These are phyloP conservation scores for Lachancea cidri DNA, from an alignment of 805 yeast genomes.

Conservation along the genomic window DNA sequence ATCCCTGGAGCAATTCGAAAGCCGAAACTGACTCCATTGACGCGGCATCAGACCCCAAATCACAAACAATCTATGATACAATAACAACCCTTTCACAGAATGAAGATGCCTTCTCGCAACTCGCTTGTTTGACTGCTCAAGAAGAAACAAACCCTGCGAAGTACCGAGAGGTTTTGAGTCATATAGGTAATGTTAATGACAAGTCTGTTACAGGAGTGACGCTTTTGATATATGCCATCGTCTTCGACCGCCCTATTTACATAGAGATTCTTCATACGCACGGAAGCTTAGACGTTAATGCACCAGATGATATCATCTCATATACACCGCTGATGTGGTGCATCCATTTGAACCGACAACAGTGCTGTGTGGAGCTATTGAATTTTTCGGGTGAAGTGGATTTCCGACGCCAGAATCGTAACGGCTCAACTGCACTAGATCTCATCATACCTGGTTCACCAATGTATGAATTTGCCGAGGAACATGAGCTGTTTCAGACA, in stretches of 20 bases:
- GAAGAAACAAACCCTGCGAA: slow-evolving; percentile 18
- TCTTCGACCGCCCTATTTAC: slow-evolving; percentile 44
- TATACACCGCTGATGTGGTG: slow-evolving; percentile 88
- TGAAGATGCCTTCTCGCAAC: slow-evolving; percentile 18
- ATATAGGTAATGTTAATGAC: slow-evolving; percentile 19
- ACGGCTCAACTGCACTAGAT: slow-evolving; percentile 43
- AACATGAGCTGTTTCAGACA: slow-evolving; percentile 40
- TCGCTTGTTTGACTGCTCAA: slow-evolving; percentile 21
- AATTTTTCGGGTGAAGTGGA: slow-evolving; percentile 56
- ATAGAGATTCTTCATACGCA: slow-evolving; percentile 43
- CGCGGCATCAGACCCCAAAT: background rate
- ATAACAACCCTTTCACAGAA: background rate
- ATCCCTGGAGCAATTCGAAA: slow-evolving; percentile 7
- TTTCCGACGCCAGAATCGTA: slow-evolving; percentile 36
- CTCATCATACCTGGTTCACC: slow-evolving; percentile 51
- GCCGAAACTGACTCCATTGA: background rate
- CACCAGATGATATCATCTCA: slow-evolving; percentile 44
- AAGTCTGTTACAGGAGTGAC: slow-evolving; percentile 37
- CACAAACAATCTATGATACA: background rate
- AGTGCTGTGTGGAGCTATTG: slow-evolving; percentile 51
- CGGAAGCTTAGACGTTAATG: slow-evolving; percentile 43
- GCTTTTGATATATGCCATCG: slow-evolving; percentile 50
- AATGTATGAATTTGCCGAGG: slow-evolving; percentile 53
- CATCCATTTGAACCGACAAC: slow-evolving; percentile 52
- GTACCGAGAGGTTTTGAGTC: slow-evolving; percentile 14